Base-by-base conservation (phyloP, 2,329 filamentous ascomycete genomes). In the Massarina eburnea region DNA sequence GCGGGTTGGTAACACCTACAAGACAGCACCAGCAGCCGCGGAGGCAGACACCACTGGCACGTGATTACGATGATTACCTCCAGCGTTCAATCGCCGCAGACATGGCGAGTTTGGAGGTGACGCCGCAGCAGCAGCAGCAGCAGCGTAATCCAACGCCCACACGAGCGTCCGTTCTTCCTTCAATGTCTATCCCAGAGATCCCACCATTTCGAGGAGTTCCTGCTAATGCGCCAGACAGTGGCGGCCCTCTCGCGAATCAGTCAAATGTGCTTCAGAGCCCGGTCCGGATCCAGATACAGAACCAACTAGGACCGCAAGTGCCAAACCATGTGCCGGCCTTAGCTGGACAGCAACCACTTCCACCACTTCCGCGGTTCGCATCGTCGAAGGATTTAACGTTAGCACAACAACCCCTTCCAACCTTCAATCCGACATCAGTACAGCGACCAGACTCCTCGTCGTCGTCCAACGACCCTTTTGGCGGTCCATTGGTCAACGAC, bases 61-160 rank as follows among this genome's bases (percentile, higher is more conserved):
- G 64, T 27, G 67, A 69, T 10, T 69, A 66, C 41, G 74, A 77
- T 43, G 74, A 76, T 27, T 76, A 73, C 44, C 56, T 77, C n/a
- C 75, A 78, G 54, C 72, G 74, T 37, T 71, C 70, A 7, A 76
- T 77, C 36, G 73, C 73, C 9, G 55, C 55, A 8, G 65, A 69
- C 41, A 60, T 68, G 43, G 70, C 67, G 19, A 70, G 71, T 40
- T 67, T 76, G 62, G 73, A 73, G 6, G 50, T 62, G 10, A 59
- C 59, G 35, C 12, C 27, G 27, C 27, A 8, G n/a, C 60, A 64
- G 37, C 62, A 57, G n/a, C n/a, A n/a, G n/a, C 61, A 57, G 15
- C 60, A 64, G 37, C 62, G 58, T 21, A 57, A 60, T 30, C 51
- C 51, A 14, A 69, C 61, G 14, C 66, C 63, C 22, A 70, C 70